A percentile compares a stretch with the other conserved stretches of the same genome.
These are phyloP conservation scores for Rickenella mellea DNA, from an alignment of 768 basidiomycete species.

Conservation along the genomic window DNA sequence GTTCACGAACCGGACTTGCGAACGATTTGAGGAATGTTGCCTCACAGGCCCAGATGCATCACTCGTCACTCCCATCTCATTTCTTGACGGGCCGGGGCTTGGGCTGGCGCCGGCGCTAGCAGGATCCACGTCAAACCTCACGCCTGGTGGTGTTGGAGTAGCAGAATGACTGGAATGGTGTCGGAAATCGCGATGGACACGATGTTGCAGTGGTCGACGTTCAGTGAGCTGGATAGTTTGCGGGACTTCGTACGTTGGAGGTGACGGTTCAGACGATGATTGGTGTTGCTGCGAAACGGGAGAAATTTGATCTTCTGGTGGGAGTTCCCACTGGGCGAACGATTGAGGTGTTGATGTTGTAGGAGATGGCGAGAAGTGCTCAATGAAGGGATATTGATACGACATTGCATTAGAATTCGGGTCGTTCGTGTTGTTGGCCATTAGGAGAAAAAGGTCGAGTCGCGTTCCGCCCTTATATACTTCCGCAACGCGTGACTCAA, in stretches of 20 bases:
- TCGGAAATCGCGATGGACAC: too few relatives aligned
- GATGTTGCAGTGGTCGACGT: too few relatives aligned
- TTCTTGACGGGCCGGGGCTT: too few relatives aligned
- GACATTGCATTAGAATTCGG: background rate
- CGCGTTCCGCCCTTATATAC: background rate
- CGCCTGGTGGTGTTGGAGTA: background rate
- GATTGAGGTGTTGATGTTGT: background rate
- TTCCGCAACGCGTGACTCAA: background rate
- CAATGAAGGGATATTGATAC: constrained; percentile 1
- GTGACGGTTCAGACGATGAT: background rate
- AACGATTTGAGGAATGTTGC: background rate
- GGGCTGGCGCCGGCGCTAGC: too few relatives aligned
- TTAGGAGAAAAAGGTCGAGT: background rate
- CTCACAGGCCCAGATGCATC: too few relatives aligned
- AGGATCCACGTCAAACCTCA: background rate
- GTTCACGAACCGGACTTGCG: background rate
- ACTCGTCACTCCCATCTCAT: too few relatives aligned
- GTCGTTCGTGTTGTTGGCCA: too few relatives aligned
- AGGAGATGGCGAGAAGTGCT: background rate
- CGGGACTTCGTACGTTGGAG: background rate
- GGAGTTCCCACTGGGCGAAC: background rate
- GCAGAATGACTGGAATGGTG: background rate
- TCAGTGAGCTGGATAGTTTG: constrained; percentile 1
- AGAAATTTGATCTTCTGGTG: background rate
- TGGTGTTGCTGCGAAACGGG: background rate